phyloP scores from a whole-genome alignment of 495 filamentous ascomycete genomes.

The Penicillium salamii region DNA sequence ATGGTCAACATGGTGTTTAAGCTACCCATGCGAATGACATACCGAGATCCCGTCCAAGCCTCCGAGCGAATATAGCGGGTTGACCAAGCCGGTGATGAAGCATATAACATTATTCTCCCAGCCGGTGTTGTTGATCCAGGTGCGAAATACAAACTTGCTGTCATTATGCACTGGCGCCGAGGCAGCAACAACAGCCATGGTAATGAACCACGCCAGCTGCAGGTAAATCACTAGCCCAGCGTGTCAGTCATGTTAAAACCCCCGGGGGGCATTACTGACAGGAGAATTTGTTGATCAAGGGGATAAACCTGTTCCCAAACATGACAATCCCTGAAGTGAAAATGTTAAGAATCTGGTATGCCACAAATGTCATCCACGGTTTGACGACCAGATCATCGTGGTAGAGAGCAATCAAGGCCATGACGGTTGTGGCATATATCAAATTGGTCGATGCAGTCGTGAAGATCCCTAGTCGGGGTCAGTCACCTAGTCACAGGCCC shows the following conservation, averaged over 20 bases:
- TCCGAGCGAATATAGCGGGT: constrained; percentile 74
- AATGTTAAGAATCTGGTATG: constrained; percentile 33
- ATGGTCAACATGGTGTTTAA: not conserved
- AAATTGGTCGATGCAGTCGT: constrained; percentile 42
- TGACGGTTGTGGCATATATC: constrained; percentile 34
- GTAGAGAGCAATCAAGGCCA: constrained; percentile 36
- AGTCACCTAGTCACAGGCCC: not conserved
- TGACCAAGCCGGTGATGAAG: constrained; percentile 74
- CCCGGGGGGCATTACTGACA: constrained; percentile 12
- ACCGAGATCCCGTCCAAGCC: constrained; percentile 57
- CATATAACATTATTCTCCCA: constrained; percentile 66
- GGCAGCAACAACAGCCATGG: constrained; percentile 68
- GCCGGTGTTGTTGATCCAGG: constrained; percentile 65
- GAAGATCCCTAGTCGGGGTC: constrained; percentile 32
- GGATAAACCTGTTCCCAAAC: constrained; percentile 38
- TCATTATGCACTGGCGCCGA: constrained; percentile 50
- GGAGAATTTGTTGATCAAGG: constrained; percentile 37
- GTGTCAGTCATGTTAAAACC: not conserved
- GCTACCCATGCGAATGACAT: constrained; percentile 13
- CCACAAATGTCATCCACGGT: constrained; percentile 39
- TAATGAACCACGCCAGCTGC: constrained; percentile 60
- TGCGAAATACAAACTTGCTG: constrained; percentile 58
- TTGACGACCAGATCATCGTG: constrained; percentile 31
- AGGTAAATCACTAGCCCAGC: constrained; percentile 53
- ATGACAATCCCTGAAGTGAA: constrained; percentile 29